Evolutionary conservation across 2,329 filamentous ascomycete genomes (phyloP).

Genomic region (Paracamarosporium sp.): DNA sequence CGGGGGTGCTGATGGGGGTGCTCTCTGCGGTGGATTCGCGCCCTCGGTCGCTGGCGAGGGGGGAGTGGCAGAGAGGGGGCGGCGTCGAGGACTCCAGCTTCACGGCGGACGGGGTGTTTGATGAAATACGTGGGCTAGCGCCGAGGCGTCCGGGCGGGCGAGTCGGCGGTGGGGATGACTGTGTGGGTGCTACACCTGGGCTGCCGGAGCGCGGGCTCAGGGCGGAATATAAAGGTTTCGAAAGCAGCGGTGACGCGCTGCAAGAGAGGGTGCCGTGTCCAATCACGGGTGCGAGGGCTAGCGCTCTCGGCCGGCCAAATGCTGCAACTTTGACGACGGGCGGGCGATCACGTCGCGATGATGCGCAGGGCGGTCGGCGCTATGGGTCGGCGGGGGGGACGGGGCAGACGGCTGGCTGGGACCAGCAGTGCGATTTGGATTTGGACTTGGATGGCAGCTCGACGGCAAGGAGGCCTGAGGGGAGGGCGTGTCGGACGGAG

Average conservation of each 20-base stretch:
- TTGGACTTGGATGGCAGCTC: too few relatives aligned
- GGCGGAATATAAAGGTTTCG: constrained; percentile 10
- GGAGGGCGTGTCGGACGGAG: too few relatives aligned
- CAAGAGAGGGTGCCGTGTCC: background rate
- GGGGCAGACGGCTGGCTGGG: background rate
- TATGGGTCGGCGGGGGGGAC: background rate
- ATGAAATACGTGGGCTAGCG: background rate
- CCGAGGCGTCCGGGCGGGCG: background rate
- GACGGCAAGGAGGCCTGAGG: background rate
- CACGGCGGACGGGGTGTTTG: constrained; percentile 37
- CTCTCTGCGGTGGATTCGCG: constrained; percentile 60
- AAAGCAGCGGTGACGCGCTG: constrained; percentile 9
- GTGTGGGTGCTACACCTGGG: too few relatives aligned
- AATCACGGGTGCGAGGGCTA: constrained; percentile 8
- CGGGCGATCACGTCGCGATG: constrained; percentile 13
- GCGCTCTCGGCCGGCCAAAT: constrained; percentile 7
- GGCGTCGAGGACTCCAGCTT: constrained; percentile 62
- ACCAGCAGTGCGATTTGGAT: background rate
- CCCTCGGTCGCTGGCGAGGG: constrained; percentile 54
- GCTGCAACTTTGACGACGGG: constrained; percentile 14
- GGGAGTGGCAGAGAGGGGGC: constrained; percentile 60
- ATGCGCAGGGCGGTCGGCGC: background rate
- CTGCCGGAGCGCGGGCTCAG: constrained; percentile 1
- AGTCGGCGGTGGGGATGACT: constrained; percentile 15
- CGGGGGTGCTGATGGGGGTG: constrained; percentile 55